A percentile compares a stretch with the other conserved stretches of the same genome.
These are phyloP conservation scores for Pythium brachiatum DNA, from an alignment of 352 stramenopile genomes.

Conservation along the genomic window DNA sequence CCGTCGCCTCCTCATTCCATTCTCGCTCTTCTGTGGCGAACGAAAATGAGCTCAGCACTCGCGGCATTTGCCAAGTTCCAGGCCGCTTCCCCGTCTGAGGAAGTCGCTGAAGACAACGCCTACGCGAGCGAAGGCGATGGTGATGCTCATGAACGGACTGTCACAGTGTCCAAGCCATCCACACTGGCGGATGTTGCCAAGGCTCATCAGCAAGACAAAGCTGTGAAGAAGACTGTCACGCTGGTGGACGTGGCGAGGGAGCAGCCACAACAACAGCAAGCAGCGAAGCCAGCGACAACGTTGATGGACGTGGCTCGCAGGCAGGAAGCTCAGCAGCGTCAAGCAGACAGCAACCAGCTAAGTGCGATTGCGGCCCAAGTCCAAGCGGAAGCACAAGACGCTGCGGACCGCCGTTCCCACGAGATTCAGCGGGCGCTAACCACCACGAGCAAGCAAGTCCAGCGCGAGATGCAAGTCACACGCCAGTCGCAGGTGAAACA, in stretches of 20 bases:
- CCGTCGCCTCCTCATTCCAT: not conserved
- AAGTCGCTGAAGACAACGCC: constrained; percentile 11
- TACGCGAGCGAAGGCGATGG: constrained; percentile 6
- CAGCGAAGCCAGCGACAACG: constrained; percentile 4
- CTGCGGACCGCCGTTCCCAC: constrained; percentile 15
- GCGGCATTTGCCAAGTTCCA: constrained; percentile 21
- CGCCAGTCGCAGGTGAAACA: constrained; percentile 28
- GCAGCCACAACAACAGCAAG: constrained; percentile 10
- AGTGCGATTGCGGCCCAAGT: constrained; percentile 36
- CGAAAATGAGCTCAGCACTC: constrained; percentile 22
- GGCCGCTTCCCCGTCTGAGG: not conserved
- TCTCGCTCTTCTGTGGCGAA: not conserved
- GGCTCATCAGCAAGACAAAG: constrained; percentile 4
- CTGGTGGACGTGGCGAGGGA: constrained; percentile 39
- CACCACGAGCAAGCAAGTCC: constrained; percentile 27
- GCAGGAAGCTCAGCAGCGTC: constrained; percentile 9
- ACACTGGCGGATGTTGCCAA: constrained; percentile 1
- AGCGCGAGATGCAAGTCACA: constrained; percentile 26
- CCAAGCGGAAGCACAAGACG: constrained; percentile 31
- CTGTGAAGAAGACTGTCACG: constrained; percentile 6
- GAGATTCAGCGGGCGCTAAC: constrained; percentile 31
- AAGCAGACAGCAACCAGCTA: constrained; percentile 20
- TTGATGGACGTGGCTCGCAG: constrained; percentile 24
- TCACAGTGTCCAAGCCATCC: not conserved
- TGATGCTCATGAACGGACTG: not conserved